Percentiles rank a stretch among this genome's conserved stretches.
Conservation (phyloP, 1,139 yeast species). For the Pichia sp. region DNA sequence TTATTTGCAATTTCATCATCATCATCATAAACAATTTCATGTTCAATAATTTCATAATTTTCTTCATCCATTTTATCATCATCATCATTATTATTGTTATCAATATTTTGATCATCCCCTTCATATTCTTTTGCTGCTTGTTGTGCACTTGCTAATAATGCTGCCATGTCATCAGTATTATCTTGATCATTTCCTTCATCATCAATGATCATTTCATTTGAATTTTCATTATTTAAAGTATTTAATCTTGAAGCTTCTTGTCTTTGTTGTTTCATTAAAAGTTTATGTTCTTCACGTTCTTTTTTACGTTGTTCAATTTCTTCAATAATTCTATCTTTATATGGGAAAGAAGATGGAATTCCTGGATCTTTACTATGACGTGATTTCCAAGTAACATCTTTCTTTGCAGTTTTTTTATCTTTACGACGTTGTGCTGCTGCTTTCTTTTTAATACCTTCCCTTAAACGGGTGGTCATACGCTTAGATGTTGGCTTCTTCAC, state of each 20-base stretch:
- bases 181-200: conserved; percentile 38
- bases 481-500: conserved; percentile 69
- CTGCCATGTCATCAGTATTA: conserved; percentile 56
- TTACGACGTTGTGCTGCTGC: conserved; percentile 89
- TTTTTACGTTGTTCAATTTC: conserved; percentile 75
- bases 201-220: conserved; percentile 11
- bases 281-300: conserved; percentile 56
- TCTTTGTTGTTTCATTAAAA: conserved; percentile 26
- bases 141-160: conserved; percentile 84
- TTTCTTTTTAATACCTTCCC: conserved; percentile 94
- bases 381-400: conserved; percentile 90
- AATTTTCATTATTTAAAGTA: conserved; percentile 22
- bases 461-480: conserved; percentile 84
- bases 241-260: conserved; percentile 39
- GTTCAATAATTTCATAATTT: conserved; percentile 41
- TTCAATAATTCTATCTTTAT: conserved; percentile 73
- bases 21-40: conserved; percentile 29
- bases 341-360: conserved; percentile 91
- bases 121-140: conserved; percentile 69
- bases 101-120: conserved; percentile 44
- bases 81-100: background rate
- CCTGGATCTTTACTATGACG: conserved; percentile 82
- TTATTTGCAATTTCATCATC: conserved; percentile 35
- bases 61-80: conserved; percentile 28
- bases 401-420: conserved; percentile 74